Percentiles rank a stretch among this genome's conserved stretches.
These are phyloP conservation scores for Colletotrichum horii DNA, from an alignment of 2,329 filamentous ascomycete species.

Conservation along the genomic window DNA sequence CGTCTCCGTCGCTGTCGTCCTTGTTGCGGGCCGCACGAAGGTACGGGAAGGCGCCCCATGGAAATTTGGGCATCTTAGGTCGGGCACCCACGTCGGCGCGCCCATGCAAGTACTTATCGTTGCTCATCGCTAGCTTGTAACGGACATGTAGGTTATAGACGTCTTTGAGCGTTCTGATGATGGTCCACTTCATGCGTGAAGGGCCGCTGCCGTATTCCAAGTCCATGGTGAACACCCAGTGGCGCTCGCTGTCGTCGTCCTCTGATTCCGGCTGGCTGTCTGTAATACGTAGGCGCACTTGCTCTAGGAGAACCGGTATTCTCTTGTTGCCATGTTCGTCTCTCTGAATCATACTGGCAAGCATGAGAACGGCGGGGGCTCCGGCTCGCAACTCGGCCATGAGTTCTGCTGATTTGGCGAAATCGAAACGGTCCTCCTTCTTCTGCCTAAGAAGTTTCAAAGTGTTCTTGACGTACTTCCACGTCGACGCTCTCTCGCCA, in stretches of 20 bases:
- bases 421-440: slow-evolving; percentile 89
- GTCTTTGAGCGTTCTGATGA: slow-evolving; percentile 84
- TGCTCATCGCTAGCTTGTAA: slow-evolving; percentile 86
- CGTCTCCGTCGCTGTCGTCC: slow-evolving; percentile 83
- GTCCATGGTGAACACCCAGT: slow-evolving; percentile 89
- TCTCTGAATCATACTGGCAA: slow-evolving; percentile 97
- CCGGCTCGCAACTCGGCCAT: slow-evolving; percentile 95
- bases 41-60: slow-evolving; percentile 87
- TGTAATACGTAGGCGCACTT: slow-evolving; percentile 86
- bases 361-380: slow-evolving; percentile 88
- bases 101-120: slow-evolving; percentile 80
- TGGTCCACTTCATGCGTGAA: slow-evolving; percentile 95
- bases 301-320: slow-evolving; percentile 93
- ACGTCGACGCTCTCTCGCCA: slow-evolving; percentile 75
- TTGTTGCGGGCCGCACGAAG: slow-evolving; percentile 80
- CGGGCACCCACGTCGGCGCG: slow-evolving; percentile 68
- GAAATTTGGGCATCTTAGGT: slow-evolving; percentile 88
- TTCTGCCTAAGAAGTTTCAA: slow-evolving; percentile 79
- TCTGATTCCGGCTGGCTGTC: slow-evolving; percentile 74
- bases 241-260: slow-evolving; percentile 67
- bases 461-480: slow-evolving; percentile 91
- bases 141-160: slow-evolving; percentile 93
- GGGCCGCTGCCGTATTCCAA: slow-evolving; percentile 95
- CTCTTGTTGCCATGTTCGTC: slow-evolving; percentile 95
- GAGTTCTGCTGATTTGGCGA: slow-evolving; percentile 92